These are phyloP conservation scores for Alopecurus myosuroides DNA, from an alignment of 176 grass and related monocot species.

Conservation along the genomic window DNA sequence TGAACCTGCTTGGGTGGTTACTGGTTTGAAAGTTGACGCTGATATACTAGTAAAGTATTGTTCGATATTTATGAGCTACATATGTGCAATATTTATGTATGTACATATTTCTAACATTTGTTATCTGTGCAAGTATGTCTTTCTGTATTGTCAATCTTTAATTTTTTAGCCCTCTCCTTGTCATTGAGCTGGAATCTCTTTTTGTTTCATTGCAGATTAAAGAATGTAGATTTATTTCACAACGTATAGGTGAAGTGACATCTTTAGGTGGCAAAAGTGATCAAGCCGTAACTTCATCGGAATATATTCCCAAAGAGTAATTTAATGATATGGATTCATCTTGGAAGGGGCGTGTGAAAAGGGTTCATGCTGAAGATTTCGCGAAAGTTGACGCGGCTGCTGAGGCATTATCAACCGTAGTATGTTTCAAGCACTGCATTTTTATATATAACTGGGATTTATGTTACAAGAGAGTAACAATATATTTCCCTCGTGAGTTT, in stretches of 20 bases:
- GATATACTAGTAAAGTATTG: conserved; percentile 57
- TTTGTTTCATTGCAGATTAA: conserved; percentile 53
- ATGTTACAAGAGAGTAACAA: not conserved
- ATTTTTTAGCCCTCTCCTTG: not conserved
- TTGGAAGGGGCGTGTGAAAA: conserved; percentile 95
- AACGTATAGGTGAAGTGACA: conserved; percentile 76
- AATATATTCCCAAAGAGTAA: conserved; percentile 73
- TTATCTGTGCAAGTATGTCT: not conserved
- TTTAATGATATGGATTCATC: conserved; percentile 94
- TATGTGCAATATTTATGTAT: not conserved
- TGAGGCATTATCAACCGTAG: conserved; percentile 56
- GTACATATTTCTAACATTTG: not conserved
- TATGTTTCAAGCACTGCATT: conserved; percentile 33
- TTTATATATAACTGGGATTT: not conserved
- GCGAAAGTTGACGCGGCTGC: conserved; percentile 74
- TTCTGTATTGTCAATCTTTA: not conserved
- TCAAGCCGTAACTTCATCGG: conserved; percentile 67
- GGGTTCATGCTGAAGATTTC: conserved; percentile 84
- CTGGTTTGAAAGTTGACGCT: conserved; percentile 86
- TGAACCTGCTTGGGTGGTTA: conserved; percentile 58
- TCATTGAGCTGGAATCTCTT: not conserved
- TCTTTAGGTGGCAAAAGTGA: conserved; percentile 68
- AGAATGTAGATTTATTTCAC: conserved; percentile 71
- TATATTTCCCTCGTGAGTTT: not conserved
- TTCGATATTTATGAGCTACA: not conserved